Evolutionary conservation across 1,139 yeast species (phyloP), one percentile per base, ranked within the genome.

Genomic region (Taphrina wiesneri): DNA sequence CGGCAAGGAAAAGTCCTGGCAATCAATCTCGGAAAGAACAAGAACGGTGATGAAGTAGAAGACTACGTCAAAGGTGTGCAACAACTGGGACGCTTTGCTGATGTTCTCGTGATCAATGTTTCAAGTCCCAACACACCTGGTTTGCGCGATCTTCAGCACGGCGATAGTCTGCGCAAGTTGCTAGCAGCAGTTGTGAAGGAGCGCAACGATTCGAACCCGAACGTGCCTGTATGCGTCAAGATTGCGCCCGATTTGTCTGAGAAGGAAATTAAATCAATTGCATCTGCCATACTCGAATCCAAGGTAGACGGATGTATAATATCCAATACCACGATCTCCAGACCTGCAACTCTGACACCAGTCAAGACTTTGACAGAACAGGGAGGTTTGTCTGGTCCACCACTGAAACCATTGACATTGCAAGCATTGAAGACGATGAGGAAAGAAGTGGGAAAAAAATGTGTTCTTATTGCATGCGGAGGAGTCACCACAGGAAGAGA

Each of bases 101-200:
- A 93, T 77, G 92, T 90, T 5, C 79, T 92, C 68, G 93, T 92
- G 46, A 83, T 92, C 70, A 92, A 92, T 73, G 97, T 92, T n/a
- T 90, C 97, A 0, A 88, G 96, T 60, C 99, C 99, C 69, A 92
- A 92, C 75, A 93, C 98, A 0, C 97, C 98, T 1, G 98, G 98
- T 1, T 81, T 92, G 70, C 84, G 98, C 73, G 90, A 86, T 71
- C 82, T 92, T 70, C 99, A 92, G 78, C 83, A 80, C 69, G 96
- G 90, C 72, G 82, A 81, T 69, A 88, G 87, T 74, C 81, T 92
- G 68, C 84, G 90, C 9, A 80, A 81, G 49, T 79, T 92, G 71
- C 80, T 92, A 71, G 78, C 83, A 2, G 79, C 86, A 7, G 78
- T 79, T n/a, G 77, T 78, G 9, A 68, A 63, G 15, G 79, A 77